Evolutionary conservation across 805 yeast genomes (phyloP), one percentile per base, ranked within the genome.

Genomic region (Pichia kluyveri): DNA sequence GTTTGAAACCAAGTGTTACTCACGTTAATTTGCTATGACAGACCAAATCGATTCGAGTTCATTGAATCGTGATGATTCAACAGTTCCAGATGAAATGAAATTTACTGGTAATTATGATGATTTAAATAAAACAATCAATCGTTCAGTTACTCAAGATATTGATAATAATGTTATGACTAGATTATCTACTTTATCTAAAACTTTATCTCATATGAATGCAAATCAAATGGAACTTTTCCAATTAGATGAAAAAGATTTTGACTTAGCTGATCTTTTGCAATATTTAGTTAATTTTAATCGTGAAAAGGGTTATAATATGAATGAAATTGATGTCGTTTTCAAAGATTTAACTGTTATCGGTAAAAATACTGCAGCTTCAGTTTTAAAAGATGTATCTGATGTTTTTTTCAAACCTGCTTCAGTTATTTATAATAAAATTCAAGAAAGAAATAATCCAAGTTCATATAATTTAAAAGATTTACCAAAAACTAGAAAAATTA

Each of bases 341-440:
- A 70, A 73, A 56, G 56, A 64, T 53, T 58, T 76, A 39, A 58
- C 68, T 14, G 72, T 71, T 17, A 60, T 56, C 44, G 83, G 82
- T 44, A 64, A 69, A 40, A 79, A 77, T 54, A 69, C 71, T 43
- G 60, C 74, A 9, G 70, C 75, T 45, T 62, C 79, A 0, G 60
- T 69, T 50, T 65, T 68, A 23, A 66, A 68, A 23, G 75, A 81
- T 26, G 70, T 71, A 23, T 61, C 67, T 15, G 79, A 79, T 51
- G 69, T 77, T 5, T 56, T 63, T 4, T 69, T 73, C 54, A 56
- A 55, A 37, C 66, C 66, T 1, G 5, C 56, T 19, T 43, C 50
- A 10, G 45, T 46, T 31, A 31, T 57, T 1, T 42, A 47, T 27
- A 37, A 45, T 12, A 37, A 27, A 17, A 11, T 53, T 46, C 30